phyloP scores from a whole-genome alignment of 2,329 filamentous ascomycete genomes.

The Alternaria viburni region DNA sequence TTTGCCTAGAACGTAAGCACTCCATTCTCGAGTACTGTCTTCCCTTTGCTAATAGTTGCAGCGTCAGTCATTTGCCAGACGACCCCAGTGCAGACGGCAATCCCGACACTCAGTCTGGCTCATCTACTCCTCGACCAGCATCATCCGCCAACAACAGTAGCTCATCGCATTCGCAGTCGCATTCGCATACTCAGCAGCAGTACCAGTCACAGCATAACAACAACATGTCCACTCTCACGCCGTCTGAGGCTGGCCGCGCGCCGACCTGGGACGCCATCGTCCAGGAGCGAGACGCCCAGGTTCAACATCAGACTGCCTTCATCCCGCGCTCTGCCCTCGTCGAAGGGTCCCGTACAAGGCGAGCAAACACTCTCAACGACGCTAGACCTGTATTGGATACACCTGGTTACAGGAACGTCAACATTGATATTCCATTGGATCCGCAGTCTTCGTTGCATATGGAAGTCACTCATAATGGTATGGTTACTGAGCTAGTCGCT shows the following conservation, averaged over 20 bases:
- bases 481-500: conserved; percentile 30
- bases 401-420: conserved; percentile 21
- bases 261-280: conserved; percentile 7
- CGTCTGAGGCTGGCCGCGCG: conserved; percentile 16
- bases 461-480: conserved; percentile 35
- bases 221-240: conserved; percentile 35
- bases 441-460: conserved; percentile 26
- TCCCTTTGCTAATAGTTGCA: conserved; percentile 11
- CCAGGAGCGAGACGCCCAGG: not conserved
- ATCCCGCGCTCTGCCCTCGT: conserved; percentile 30
- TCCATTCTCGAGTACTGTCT: not conserved
- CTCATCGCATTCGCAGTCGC: conserved; percentile 22
- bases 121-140: conserved; percentile 14
- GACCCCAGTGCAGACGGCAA: conserved; percentile 13
- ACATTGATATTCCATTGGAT: conserved; percentile 31
- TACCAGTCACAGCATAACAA: conserved; percentile 22
- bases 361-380: conserved; percentile 1
- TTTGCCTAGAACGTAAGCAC: conserved; percentile 25
- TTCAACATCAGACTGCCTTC: conserved; percentile 13
- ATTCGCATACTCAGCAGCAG: conserved; percentile 24
- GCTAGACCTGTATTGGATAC: conserved; percentile 18
- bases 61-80: conserved; percentile 23
- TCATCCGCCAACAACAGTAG: conserved; percentile 17
- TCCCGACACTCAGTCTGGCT: not conserved
- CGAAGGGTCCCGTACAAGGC: not conserved